A percentile compares a stretch with the other conserved stretches of the same genome.
Evolutionary conservation across 257 asterid genomes (phyloP).

Genomic region (Jacaranda mimosifolia): DNA sequence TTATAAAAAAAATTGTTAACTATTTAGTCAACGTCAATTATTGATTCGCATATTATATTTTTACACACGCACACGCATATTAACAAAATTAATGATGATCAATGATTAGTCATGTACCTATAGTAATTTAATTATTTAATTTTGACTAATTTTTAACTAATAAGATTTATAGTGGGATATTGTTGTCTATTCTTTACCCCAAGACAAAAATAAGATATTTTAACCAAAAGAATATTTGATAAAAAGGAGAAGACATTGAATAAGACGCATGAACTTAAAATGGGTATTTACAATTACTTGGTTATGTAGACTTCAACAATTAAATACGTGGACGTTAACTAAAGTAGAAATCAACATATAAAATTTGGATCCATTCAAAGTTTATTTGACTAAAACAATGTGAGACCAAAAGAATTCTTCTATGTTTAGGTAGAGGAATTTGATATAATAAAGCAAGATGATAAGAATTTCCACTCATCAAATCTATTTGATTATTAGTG

Average conservation of each 20-base stretch:
- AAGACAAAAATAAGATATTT: slow-evolving; percentile 16
- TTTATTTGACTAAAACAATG: neutral
- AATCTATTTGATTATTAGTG: neutral
- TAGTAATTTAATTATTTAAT: no score
- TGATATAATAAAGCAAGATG: neutral
- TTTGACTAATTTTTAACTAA: neutral
- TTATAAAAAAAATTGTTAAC: no score
- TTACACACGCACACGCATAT: no score
- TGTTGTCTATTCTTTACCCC: slow-evolving; percentile 39
- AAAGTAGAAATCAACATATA: neutral
- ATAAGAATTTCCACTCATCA: neutral
- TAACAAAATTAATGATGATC: no score
- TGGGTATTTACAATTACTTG: neutral
- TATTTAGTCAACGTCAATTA: no score
- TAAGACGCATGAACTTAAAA: slow-evolving; percentile 32
- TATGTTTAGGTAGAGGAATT: neutral
- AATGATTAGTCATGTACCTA: no score
- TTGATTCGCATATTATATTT: no score
- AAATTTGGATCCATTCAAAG: slow-evolving; percentile 2
- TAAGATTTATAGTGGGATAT: slow-evolving; percentile 13
- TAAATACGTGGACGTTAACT: slow-evolving; percentile 12
- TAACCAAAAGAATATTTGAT: neutral
- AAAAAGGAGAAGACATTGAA: slow-evolving; percentile 33
- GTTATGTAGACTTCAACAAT: neutral
- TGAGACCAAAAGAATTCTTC: neutral